These are phyloP conservation scores for Dendrobium huoshanense DNA, from an alignment of 106 monocot species.

Conservation along the genomic window DNA sequence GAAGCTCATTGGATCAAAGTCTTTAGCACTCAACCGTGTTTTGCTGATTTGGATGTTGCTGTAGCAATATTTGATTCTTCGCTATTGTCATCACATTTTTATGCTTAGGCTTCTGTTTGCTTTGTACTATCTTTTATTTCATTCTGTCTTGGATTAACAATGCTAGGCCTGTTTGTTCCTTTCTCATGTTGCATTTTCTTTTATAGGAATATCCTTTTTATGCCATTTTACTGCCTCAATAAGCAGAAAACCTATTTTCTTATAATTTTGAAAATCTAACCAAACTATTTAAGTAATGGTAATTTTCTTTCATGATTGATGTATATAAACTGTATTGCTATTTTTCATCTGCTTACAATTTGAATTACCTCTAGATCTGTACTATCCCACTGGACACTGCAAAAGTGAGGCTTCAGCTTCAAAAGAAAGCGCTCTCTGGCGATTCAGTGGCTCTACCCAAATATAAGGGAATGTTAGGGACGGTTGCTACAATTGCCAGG, in stretches of 20 bases:
- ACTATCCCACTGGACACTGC: slow-evolving; percentile 97
- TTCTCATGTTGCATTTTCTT: no score
- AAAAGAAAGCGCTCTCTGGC: slow-evolving; percentile 45
- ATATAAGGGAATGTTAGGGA: slow-evolving; percentile 84
- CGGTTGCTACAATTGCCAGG: slow-evolving; percentile 88
- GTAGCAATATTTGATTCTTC: no score
- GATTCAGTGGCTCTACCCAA: slow-evolving; percentile 42
- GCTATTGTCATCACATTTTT: no score
- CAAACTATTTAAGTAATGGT: not conserved
- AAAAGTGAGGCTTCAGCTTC: slow-evolving; percentile 96
- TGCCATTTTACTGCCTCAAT: no score
- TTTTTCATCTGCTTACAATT: not conserved
- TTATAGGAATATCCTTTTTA: no score
- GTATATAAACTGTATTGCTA: not conserved
- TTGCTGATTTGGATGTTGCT: no score
- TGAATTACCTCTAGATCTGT: slow-evolving; percentile 42
- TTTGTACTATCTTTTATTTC: not conserved
- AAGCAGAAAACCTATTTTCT: not conserved
- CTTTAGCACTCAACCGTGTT: no score
- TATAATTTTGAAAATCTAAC: not conserved
- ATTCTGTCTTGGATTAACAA: no score
- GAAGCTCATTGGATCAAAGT: no score
- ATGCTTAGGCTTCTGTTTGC: not conserved
- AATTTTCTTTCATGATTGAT: not conserved
- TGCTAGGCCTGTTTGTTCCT: no score